A percentile compares a stretch with the other conserved stretches of the same genome.
phyloP scores from a whole-genome alignment of 2,329 filamentous ascomycete genomes.

The Rhytidhysteron rufulum region DNA sequence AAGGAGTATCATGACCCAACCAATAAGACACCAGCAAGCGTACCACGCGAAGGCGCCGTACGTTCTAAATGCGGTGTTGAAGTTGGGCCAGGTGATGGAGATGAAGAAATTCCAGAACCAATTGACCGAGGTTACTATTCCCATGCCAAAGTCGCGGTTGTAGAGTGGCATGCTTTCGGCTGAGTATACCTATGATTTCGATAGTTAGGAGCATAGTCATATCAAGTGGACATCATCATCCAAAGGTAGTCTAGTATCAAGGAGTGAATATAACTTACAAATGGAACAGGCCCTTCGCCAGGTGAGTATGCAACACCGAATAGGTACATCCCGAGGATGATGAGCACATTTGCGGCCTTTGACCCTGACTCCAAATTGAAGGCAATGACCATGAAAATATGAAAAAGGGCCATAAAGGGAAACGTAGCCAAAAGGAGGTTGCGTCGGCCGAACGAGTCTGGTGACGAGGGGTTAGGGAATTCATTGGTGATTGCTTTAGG shows the following conservation, averaged over 20 bases:
- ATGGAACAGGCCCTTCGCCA: slow-evolving; percentile 18
- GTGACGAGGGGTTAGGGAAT: no score
- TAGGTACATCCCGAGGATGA: slow-evolving; percentile 16
- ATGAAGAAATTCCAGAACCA: slow-evolving; percentile 20
- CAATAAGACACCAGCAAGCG: slow-evolving; percentile 15
- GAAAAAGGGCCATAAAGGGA: slow-evolving; percentile 46
- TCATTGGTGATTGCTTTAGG: not conserved
- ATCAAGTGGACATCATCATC: no score
- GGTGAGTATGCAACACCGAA: slow-evolving; percentile 26
- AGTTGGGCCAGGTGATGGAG: slow-evolving; percentile 16
- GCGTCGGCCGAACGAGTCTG: slow-evolving; percentile 38
- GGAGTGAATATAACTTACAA: slow-evolving; percentile 6
- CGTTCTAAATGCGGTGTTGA: slow-evolving; percentile 8
- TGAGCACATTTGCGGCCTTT: slow-evolving; percentile 17
- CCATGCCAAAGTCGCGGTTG: slow-evolving; percentile 19
- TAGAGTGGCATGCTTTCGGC: slow-evolving; percentile 13
- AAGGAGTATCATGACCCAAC: slow-evolving; percentile 11
- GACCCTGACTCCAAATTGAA: slow-evolving; percentile 29
- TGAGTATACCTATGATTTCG: slow-evolving; percentile 3
- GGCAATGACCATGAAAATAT: slow-evolving; percentile 47
- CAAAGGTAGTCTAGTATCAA: no score
- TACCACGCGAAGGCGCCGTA: slow-evolving; percentile 16
- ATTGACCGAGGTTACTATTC: slow-evolving; percentile 14
- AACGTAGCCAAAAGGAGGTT: slow-evolving; percentile 45
- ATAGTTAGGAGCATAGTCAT: not conserved